Evolutionary conservation across 345 rosid species (phyloP).

Genomic region (Clausena lansium): DNA sequence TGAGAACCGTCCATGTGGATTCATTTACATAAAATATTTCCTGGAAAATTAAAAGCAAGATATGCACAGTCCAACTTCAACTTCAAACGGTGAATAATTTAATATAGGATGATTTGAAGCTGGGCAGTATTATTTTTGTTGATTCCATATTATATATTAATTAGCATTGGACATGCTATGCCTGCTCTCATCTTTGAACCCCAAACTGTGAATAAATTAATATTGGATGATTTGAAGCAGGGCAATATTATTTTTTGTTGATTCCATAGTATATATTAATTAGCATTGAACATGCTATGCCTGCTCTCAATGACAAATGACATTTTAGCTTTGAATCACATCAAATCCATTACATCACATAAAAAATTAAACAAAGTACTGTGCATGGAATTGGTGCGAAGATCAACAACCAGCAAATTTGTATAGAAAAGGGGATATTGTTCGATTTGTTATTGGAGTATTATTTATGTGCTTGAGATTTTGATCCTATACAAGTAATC

Average conservation of each 20-base stretch:
- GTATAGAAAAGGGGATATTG: neutral
- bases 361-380: neutral
- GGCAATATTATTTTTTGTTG: neutral
- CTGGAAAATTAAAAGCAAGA: neutral
- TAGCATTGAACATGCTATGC: too few relatives aligned
- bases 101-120: neutral
- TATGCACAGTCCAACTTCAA: slow-evolving; percentile 22
- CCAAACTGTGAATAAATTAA: slow-evolving; percentile 3
- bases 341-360: neutral
- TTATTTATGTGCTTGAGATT: neutral
- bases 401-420: neutral
- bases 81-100: neutral
- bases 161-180: too few relatives aligned
- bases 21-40: neutral
- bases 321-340: slow-evolving; percentile 11
- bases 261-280: slow-evolving; percentile 11
- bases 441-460: slow-evolving; percentile 9
- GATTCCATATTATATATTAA: slow-evolving; percentile 13
- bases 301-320: too few relatives aligned
- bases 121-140: neutral
- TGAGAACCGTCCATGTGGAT: slow-evolving; percentile 33
- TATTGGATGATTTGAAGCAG: neutral
- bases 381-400: neutral
- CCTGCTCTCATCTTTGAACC: too few relatives aligned
- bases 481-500: too few relatives aligned